phyloP scores from a whole-genome alignment of 345 rosid genomes.

The Moricandia arvensis region DNA sequence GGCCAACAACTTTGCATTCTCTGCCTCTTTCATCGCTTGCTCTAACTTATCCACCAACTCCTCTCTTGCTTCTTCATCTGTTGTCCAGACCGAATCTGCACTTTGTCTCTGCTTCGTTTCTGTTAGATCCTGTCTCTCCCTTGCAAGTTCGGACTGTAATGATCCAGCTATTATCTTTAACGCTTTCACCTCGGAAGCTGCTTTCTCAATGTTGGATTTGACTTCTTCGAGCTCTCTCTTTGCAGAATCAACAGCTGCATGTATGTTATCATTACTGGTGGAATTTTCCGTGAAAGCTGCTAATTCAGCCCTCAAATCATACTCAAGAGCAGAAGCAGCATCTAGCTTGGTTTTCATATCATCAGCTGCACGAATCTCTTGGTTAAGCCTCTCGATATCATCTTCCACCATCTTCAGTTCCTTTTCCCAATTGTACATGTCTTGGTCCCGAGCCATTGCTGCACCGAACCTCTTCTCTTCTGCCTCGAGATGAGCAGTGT shows the following conservation, averaged over 20 bases:
- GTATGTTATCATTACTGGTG: constrained; percentile 22
- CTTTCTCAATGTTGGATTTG: constrained; percentile 72
- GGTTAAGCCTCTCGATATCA: constrained; percentile 45
- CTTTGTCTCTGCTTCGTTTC: constrained; percentile 62
- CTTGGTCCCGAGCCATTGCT: constrained; percentile 81
- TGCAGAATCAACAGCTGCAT: constrained; percentile 52
- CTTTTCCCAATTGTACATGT: constrained; percentile 80
- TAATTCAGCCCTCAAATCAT: constrained; percentile 74
- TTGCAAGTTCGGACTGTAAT: constrained; percentile 57
- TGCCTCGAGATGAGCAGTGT: constrained; percentile 88
- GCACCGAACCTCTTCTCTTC: constrained; percentile 84
- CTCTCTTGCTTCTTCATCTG: constrained; percentile 50
- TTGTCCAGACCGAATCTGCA: constrained; percentile 30
- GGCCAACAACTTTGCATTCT: constrained; percentile 65
- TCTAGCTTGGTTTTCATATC: constrained; percentile 47
- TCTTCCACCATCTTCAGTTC: constrained; percentile 84
- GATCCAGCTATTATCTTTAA: constrained; percentile 67
- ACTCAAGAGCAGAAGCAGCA: constrained; percentile 59
- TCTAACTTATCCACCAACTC: constrained; percentile 44
- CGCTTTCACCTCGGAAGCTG: constrained; percentile 65
- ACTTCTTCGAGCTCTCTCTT: constrained; percentile 84
- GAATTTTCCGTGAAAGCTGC: constrained; percentile 44
- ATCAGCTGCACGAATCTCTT: background rate
- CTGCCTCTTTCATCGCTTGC: constrained; percentile 70
- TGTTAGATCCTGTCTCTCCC: background rate